Percentiles rank a stretch among this genome's conserved stretches.
These are phyloP conservation scores for Crinitomyces ghanaensis DNA, from an alignment of 805 yeast species.

Conservation along the genomic window DNA sequence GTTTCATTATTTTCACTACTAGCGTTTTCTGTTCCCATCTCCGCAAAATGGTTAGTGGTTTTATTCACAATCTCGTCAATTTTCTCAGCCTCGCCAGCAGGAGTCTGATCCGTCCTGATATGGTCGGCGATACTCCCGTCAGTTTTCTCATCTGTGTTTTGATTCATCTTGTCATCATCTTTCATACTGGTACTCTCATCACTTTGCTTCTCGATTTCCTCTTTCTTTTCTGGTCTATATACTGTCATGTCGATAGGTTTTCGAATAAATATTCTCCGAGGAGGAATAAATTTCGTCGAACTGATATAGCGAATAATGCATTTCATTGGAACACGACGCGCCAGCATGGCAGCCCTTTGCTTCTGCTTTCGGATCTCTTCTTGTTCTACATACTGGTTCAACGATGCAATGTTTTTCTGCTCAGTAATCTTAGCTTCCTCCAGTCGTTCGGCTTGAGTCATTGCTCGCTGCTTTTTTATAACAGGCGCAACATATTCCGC, in stretches of 20 bases:
- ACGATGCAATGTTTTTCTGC: constrained; percentile 55
- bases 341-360: constrained; percentile 61
- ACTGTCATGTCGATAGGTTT: constrained; percentile 10
- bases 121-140: too few relatives aligned
- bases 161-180: background rate
- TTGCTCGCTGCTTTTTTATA: constrained; percentile 19
- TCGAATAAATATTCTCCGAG: constrained; percentile 26
- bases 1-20: too few relatives aligned
- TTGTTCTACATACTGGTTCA: constrained; percentile 70
- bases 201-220: background rate
- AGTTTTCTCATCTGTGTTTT: background rate
- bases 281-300: constrained; percentile 41
- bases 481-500: constrained; percentile 28
- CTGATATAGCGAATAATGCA: constrained; percentile 47
- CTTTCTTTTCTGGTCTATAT: constrained; percentile 3
- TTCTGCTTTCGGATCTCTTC: constrained; percentile 70
- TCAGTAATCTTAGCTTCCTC: constrained; percentile 87
- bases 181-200: background rate
- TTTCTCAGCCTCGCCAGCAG: too few relatives aligned
- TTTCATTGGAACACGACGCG: constrained; percentile 48
- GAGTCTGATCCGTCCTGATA: too few relatives aligned
- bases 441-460: constrained; percentile 61
- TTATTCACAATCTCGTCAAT: too few relatives aligned
- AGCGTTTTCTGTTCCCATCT: too few relatives aligned
- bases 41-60: too few relatives aligned